Percentiles rank a stretch among this genome's conserved stretches.
Evolutionary conservation across 441 rosid species (phyloP).

Genomic region (Gossypium aridum): DNA sequence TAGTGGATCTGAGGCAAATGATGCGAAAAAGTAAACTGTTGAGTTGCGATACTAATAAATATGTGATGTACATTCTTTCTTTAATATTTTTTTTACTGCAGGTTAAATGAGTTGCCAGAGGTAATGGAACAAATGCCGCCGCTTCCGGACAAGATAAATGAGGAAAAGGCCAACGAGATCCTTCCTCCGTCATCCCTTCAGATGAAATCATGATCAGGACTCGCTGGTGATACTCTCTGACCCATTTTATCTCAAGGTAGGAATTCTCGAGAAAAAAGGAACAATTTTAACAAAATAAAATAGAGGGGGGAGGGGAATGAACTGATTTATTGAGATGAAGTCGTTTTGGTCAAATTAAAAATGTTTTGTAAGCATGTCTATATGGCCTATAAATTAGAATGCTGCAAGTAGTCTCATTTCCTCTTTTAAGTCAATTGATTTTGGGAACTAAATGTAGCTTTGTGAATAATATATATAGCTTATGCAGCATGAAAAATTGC

Average conservation of each 20-base stretch:
- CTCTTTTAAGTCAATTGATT: slow-evolving; percentile 14
- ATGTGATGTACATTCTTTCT: neutral
- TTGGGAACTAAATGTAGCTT: slow-evolving; percentile 20
- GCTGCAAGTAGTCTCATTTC: slow-evolving; percentile 3
- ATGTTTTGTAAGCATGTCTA: neutral
- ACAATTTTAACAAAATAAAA: neutral
- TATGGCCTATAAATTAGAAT: slow-evolving; percentile 3
- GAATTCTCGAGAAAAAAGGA: neutral
- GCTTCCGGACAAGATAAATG: slow-evolving; percentile 73
- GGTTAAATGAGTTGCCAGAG: slow-evolving; percentile 70
- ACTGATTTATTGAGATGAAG: neutral
- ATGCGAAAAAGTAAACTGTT: neutral
- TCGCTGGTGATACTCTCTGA: slow-evolving; percentile 21
- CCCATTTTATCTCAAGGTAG: slow-evolving; percentile 10
- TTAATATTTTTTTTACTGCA: slow-evolving; percentile 20
- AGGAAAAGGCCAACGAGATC: slow-evolving; percentile 63
- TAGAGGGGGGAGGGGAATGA: slow-evolving; percentile 11
- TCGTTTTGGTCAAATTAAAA: slow-evolving; percentile 5
- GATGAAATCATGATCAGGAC: slow-evolving; percentile 34
- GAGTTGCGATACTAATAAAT: neutral
- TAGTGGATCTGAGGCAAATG: neutral
- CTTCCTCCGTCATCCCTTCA: slow-evolving; percentile 48
- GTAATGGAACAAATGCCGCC: slow-evolving; percentile 90
- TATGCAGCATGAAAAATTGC: neutral
- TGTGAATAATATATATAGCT: slow-evolving; percentile 20